These are phyloP conservation scores for Penicillium sumatraense DNA, from an alignment of 2,329 filamentous ascomycete genomes.

Conservation along the genomic window DNA sequence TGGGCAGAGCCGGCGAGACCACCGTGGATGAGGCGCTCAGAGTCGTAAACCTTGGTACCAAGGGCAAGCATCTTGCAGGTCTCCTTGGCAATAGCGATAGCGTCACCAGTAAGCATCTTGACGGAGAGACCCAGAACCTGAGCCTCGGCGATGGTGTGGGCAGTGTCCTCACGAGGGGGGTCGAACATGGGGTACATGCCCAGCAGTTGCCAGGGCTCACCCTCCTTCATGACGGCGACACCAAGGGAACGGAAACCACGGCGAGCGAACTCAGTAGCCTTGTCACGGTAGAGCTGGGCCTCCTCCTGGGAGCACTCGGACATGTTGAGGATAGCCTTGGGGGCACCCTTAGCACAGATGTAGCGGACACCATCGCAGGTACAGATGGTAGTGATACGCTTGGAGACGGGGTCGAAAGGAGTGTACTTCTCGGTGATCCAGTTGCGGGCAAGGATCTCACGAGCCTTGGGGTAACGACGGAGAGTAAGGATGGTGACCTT, in stretches of 20 bases:
- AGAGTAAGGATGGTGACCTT: constrained; percentile 78
- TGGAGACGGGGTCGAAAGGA: constrained; percentile 73
- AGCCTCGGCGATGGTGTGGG: constrained; percentile 76
- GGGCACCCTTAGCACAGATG: constrained; percentile 76
- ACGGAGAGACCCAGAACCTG: constrained; percentile 76
- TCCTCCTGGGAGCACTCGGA: constrained; percentile 69
- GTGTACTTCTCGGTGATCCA: constrained; percentile 80
- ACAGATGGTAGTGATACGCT: constrained; percentile 75
- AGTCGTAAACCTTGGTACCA: constrained; percentile 81
- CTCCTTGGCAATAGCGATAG: constrained; percentile 79
- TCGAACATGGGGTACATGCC: constrained; percentile 82
- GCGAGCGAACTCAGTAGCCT: constrained; percentile 75
- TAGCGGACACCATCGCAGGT: constrained; percentile 72
- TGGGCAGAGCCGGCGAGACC: constrained; percentile 74
- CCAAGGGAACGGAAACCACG: constrained; percentile 81
- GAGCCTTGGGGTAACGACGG: constrained; percentile 76
- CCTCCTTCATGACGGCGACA: constrained; percentile 78
- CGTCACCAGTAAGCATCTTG: constrained; percentile 83
- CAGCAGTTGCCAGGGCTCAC: constrained; percentile 73
- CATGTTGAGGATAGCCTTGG: constrained; percentile 73
- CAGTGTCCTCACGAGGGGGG: constrained; percentile 75
- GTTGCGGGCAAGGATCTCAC: constrained; percentile 74
- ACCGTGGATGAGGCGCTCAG: constrained; percentile 75
- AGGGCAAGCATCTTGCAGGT: constrained; percentile 82
- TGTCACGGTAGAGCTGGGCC: constrained; percentile 69